Evolutionary conservation across 768 basidiomycete genomes (phyloP).

Genomic region (Boletus sp.): DNA sequence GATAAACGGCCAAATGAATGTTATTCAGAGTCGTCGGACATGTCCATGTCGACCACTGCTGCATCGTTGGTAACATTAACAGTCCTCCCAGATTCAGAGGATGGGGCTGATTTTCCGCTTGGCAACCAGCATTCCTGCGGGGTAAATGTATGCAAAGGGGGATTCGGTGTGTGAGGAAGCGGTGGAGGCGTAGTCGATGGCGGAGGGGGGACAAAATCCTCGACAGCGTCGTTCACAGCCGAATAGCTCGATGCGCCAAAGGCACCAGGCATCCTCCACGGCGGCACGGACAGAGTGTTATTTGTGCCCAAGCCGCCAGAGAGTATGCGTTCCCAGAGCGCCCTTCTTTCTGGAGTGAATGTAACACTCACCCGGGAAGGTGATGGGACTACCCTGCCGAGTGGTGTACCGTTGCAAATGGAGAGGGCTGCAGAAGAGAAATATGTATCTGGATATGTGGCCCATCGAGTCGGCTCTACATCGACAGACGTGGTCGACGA

Average conservation of each 20-base stretch:
- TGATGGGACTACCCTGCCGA: slow-evolving; percentile 31
- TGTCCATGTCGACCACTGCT: slow-evolving; percentile 25
- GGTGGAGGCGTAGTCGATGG: slow-evolving; percentile 33
- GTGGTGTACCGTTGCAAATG: slow-evolving; percentile 42
- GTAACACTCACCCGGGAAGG: slow-evolving; percentile 32
- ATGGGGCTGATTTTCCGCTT: not conserved
- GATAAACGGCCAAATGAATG: not conserved
- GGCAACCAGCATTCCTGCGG: not conserved
- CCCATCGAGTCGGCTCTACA: slow-evolving; percentile 48
- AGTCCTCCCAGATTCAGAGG: not conserved
- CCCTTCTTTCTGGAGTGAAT: slow-evolving; percentile 35
- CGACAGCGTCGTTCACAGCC: slow-evolving; percentile 2
- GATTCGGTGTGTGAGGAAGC: slow-evolving; percentile 26
- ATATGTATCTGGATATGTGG: slow-evolving; percentile 54
- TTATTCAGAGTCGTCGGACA: slow-evolving; percentile 28
- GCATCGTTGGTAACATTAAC: slow-evolving; percentile 3
- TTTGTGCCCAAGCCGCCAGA: slow-evolving; percentile 8
- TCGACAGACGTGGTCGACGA: not conserved
- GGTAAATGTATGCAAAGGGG: not conserved
- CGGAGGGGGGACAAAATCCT: slow-evolving; percentile 32
- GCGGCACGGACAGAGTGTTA: slow-evolving; percentile 2
- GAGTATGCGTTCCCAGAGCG: slow-evolving; percentile 42
- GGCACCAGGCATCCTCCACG: slow-evolving; percentile 25
- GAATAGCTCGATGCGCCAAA: slow-evolving; percentile 9
- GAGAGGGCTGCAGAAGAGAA: slow-evolving; percentile 59